Base-by-base conservation (phyloP, 352 stramenopile species). In the Phytophthora pini region DNA sequence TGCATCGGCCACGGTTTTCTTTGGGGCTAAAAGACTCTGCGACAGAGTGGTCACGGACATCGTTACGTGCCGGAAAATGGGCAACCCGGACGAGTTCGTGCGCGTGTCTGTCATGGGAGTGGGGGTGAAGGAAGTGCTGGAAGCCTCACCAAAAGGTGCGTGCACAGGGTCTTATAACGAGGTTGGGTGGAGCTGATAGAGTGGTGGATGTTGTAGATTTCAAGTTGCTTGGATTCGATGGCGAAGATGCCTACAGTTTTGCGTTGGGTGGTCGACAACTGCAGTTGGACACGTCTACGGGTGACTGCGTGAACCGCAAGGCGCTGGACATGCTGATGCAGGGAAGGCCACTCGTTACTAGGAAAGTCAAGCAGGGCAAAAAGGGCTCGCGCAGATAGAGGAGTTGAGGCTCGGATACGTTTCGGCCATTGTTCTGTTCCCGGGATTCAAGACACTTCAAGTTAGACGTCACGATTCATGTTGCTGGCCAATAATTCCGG, bases 21-120 rank as follows among this genome's bases (percentile, higher is more conserved):
- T 91, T 22, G 84, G 82, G 2, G 84, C 82, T 8, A 93, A 93
- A 61, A 44, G 88, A 38, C 29, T 88, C 24, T 93, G 84, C 55
- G 77, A 90, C 61, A 82, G 70, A 50, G 76, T 93, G 36, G 82
- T 93, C 29, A 91, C 82, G 44, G 84, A 93, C 66, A 74, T 93
- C 32, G 68, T 76, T 20, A 85, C 84, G n/a, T 89, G 72, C 51
- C 77, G 84, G 48, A 77, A 72, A 61, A 66, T 88, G 46, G 82
- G 80, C 15, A 79, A 93, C 34, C 80, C 82, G 61, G 58, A 87
- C 46, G 80, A 87, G 52, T 84, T 86, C 40, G 73, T 89, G 53
- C 70, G 82, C 40, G 86, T 87, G 45, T 80, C 69, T 45, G 75
- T 79, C 64, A 66, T 77, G 57, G 72, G 65, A 15, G 77, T 70